Evolutionary conservation across 345 rosid genomes (phyloP), one percentile per base, ranked within the genome.

Genomic region (Eucalyptus marginata): DNA sequence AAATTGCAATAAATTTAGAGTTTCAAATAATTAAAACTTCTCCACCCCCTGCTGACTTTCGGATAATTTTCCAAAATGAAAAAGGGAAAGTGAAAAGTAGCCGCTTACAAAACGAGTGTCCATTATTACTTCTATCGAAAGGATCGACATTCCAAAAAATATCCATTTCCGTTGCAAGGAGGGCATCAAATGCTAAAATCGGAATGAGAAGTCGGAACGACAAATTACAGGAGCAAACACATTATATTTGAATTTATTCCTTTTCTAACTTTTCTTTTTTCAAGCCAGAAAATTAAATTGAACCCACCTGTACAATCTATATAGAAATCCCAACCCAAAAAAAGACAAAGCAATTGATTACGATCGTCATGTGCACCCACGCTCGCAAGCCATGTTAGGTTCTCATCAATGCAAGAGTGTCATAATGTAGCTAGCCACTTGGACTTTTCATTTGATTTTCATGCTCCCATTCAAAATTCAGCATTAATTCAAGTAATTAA

Each of bases 1-100:
- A 18, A 3, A 52, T 0, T 52, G 5, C 0, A 52, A 52, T 52
- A 52, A n/a, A n/a, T n/a, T n/a, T n/a, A n/a, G n/a, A n/a, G n/a
- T n/a, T n/a, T n/a, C n/a, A n/a, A n/a, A n/a, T n/a, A n/a, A n/a
- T n/a, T n/a, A n/a, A n/a, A n/a, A n/a, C n/a, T n/a, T n/a, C n/a
- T n/a, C n/a, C n/a, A n/a, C n/a, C 0, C 54, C 56, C 2, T 17
- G 52, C 18, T 2, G 52, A 15, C 52, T 50, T 15, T 15, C 1
- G 56, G 56, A 17, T 51, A 51, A 51, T 17, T 51, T 51, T 51
- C 56, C 56, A 17, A 7, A 7, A 0, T 17, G 56, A 51, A 51
- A 51, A 51, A 17, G 1, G 2, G 56, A 7, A 51, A 51, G 56
- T 3, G 1, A 51, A 51, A 51, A 51, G 56, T 17, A 51, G 56